phyloP scores from a whole-genome alignment of 345 rosid genomes.

The Populus simonii region DNA sequence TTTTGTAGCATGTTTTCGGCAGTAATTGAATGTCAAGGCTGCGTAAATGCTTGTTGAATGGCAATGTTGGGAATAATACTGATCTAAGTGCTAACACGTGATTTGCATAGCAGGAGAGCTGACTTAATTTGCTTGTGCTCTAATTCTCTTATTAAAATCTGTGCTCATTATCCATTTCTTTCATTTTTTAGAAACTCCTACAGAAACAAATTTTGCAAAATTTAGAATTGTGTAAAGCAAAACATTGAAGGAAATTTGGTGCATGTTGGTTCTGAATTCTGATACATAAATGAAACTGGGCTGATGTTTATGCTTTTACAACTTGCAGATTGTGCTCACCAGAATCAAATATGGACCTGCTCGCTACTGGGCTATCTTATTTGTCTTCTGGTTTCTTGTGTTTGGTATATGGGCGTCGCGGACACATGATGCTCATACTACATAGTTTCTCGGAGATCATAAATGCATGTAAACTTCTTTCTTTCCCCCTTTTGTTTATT shows the following conservation, averaged over 20 bases:
- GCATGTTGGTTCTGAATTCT: neutral
- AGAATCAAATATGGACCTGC: conserved; percentile 98
- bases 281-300: neutral
- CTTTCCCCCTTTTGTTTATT: neutral
- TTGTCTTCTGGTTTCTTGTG: conserved; percentile 97
- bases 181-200: neutral
- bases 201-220: neutral
- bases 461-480: neutral
- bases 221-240: neutral
- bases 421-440: conserved; percentile 51
- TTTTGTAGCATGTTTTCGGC: neutral
- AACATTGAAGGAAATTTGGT: too few relatives aligned
- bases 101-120: neutral
- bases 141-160: neutral
- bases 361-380: conserved; percentile 93
- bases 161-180: neutral
- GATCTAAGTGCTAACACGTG: neutral
- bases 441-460: neutral
- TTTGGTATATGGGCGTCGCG: conserved; percentile 96
- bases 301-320: conserved; percentile 1
- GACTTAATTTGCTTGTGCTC: neutral
- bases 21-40: neutral
- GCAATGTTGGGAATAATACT: neutral
- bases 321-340: conserved; percentile 84
- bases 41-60: neutral